Base-by-base conservation (phyloP, 169 alveolate genomes). In the Cryptosporidium xiaoi region DNA sequence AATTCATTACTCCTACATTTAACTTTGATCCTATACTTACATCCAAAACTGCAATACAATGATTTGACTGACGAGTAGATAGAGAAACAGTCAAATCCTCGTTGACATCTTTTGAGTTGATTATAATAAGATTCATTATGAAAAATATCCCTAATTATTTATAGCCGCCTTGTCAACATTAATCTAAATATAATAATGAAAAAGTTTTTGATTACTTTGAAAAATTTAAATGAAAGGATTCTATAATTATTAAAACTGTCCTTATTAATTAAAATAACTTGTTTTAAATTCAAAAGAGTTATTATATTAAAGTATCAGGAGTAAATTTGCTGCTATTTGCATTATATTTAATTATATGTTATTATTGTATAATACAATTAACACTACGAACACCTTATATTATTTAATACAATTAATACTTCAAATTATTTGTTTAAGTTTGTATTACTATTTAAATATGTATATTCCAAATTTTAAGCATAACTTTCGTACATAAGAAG, bases 1-100 rank as follows among this genome's bases (percentile, higher is more conserved):
- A 77, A 36, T 77, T 77, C 56, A 55, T 77, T 27, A 77, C 71
- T 46, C 87, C 87, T 40, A 77, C 87, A 77, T 60, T 60, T 20
- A 77, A 7, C 27, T 77, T 77, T 7, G 87, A 77, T 3, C 87
- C 87, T 24, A 77, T 15, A 8, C 33, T 27, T 55, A 77, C 60
- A 18, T 62, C 87, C 34, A 77, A 24, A n/a, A 77, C 87, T 20
- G 71, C 46, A 27, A 77, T 44, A 44, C 87, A 77, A 77, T 77
- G 87, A 2, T 62, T 77, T 1, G 87, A 77, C n/a, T 77, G 87
- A 18, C 87, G 58, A 4, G 58, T n/a, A 1, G 87, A 77, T 12
- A 77, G 53, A 34, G 40, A 53, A 13, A 77, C 51, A 6, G 69
- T 62, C 20, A 77, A 56, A 40, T 77, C 87, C 27, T 77, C 87